phyloP scores from a whole-genome alignment of 139 green algal genomes.

The Pedinophyceae sp. region DNA sequence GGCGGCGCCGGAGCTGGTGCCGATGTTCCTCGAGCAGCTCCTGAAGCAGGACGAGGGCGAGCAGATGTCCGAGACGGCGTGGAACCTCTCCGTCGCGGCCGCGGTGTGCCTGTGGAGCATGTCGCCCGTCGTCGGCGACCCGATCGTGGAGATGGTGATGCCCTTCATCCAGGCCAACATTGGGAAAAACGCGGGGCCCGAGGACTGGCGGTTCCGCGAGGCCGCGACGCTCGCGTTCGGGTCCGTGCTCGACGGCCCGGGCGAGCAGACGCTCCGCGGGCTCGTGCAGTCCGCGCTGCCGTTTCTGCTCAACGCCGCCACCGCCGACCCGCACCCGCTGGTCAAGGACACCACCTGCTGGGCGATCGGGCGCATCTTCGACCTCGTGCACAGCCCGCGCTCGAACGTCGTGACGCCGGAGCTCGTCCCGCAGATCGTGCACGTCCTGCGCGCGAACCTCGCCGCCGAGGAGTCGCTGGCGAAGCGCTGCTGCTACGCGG shows the following conservation, averaged over 20 bases:
- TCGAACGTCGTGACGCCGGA: constrained; percentile 22
- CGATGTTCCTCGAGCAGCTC: constrained; percentile 83
- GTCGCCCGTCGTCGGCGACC: constrained; percentile 45
- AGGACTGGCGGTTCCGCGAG: constrained; percentile 83
- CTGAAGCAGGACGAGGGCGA: constrained; percentile 93
- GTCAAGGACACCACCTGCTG: constrained; percentile 91
- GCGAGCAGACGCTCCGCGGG: constrained; percentile 28
- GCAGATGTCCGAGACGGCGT: constrained; percentile 72
- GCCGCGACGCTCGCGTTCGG: constrained; percentile 93
- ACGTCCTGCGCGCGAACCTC: constrained; percentile 34
- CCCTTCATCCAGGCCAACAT: constrained; percentile 71
- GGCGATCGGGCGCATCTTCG: constrained; percentile 87
- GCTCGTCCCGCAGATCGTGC: constrained; percentile 45
- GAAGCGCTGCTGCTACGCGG: constrained; percentile 48
- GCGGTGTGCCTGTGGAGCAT: constrained; percentile 78
- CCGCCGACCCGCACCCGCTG: constrained; percentile 41
- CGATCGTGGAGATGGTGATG: constrained; percentile 72
- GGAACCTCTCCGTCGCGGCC: constrained; percentile 80
- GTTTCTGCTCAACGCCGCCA: constrained; percentile 35
- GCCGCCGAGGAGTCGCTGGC: constrained; percentile 41
- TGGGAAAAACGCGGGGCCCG: constrained; percentile 31
- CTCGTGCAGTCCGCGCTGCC: constrained; percentile 52
- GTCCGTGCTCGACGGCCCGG: constrained; percentile 83
- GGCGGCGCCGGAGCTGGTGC: constrained; percentile 62
- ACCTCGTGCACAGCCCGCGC: constrained; percentile 71